Evolutionary conservation across 2,329 filamentous ascomycete species (phyloP).

Genomic region (Huntiella omanensis): DNA sequence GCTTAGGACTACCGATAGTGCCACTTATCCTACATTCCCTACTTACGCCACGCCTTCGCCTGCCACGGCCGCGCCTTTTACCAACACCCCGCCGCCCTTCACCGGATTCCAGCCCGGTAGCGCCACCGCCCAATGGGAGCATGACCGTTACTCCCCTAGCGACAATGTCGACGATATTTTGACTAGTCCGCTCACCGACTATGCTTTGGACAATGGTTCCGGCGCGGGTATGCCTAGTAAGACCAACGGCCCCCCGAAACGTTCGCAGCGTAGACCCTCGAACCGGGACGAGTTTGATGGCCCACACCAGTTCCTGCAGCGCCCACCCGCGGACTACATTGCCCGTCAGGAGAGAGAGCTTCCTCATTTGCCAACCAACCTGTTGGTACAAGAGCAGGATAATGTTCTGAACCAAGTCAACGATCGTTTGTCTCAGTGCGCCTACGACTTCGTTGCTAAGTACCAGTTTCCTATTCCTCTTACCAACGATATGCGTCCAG

Average conservation of each 20-base stretch:
- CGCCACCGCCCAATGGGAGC: constrained; percentile 23
- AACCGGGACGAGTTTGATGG: constrained; percentile 84
- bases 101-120: constrained; percentile 6
- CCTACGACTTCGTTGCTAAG: constrained; percentile 78
- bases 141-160: constrained; percentile 33
- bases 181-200: constrained; percentile 40
- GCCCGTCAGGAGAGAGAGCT: constrained; percentile 64
- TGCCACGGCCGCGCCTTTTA: constrained; percentile 15
- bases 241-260: constrained; percentile 20
- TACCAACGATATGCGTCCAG: constrained; percentile 61
- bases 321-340: constrained; percentile 50
- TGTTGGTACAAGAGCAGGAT: constrained; percentile 71
- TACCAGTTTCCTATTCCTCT: constrained; percentile 80
- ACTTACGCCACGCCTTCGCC: constrained; percentile 25
- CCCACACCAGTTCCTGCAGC: constrained; percentile 62
- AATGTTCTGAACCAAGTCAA: constrained; percentile 63
- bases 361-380: constrained; percentile 63
- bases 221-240: constrained; percentile 19
- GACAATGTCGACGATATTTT: constrained; percentile 41
- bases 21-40: constrained; percentile 21
- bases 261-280: constrained; percentile 48
- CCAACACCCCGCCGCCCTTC: constrained; percentile 9
- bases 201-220: constrained; percentile 33
- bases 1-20: constrained; percentile 11
- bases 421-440: constrained; percentile 67